Conservation (phyloP, 495 filamentous ascomycete species). For the Neurospora sp. region DNA sequence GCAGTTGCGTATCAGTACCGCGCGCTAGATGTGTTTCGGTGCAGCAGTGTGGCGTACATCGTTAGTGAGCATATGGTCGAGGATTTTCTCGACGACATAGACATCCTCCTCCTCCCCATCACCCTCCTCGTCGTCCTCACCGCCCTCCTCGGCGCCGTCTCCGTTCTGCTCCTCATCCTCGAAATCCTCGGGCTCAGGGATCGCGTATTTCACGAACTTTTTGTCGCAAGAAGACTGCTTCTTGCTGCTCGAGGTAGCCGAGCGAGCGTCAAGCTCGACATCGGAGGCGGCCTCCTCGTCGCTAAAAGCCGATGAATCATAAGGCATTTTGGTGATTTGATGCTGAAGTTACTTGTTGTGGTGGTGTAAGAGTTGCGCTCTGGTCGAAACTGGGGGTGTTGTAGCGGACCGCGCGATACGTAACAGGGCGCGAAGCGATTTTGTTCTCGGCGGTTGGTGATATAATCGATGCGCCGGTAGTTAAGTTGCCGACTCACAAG, state of each 20-base stretch:
- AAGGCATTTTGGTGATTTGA: neutral
- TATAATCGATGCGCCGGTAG: too few species aligned
- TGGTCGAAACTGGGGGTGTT: too few species aligned
- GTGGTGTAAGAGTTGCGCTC: too few species aligned
- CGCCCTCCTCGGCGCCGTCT: constrained; percentile 19
- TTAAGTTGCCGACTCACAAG: too few species aligned
- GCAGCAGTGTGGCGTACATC: constrained; percentile 25
- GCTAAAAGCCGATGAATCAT: constrained; percentile 22
- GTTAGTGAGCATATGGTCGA: constrained; percentile 39
- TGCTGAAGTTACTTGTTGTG: too few species aligned
- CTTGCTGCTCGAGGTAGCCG: constrained; percentile 6
- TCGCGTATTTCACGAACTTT: constrained; percentile 6
- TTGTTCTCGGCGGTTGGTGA: too few species aligned
- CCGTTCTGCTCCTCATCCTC: constrained; percentile 12
- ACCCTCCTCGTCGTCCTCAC: constrained; percentile 29
- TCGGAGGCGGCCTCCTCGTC: constrained; percentile 30
- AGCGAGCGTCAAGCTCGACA: constrained; percentile 8
- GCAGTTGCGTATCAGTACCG: neutral
- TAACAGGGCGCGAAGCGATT: too few species aligned
- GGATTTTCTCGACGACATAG: constrained; percentile 49
- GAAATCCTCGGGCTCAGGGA: constrained; percentile 8
- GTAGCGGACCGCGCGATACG: too few species aligned
- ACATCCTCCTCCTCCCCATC: constrained; percentile 29
- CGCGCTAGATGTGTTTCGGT: neutral
- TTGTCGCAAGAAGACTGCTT: constrained; percentile 13